A percentile compares a stretch with the other conserved stretches of the same genome.
These are phyloP conservation scores for Pythium dissotocum DNA, from an alignment of 352 stramenopile genomes.

Conservation along the genomic window DNA sequence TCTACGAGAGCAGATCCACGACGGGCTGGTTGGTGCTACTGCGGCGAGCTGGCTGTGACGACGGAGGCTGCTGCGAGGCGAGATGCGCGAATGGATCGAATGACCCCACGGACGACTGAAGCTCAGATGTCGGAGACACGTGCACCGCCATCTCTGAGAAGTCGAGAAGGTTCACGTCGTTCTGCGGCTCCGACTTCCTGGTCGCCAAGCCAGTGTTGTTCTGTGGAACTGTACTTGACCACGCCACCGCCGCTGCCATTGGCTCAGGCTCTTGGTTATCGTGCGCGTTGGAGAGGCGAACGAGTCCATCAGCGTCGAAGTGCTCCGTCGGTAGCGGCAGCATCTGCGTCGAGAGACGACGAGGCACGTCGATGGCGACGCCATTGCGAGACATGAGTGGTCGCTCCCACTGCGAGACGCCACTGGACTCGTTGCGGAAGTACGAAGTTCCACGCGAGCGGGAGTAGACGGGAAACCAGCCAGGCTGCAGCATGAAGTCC, in stretches of 20 bases:
- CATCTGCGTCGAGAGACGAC: slow-evolving; percentile 23
- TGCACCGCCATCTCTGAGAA: slow-evolving; percentile 63
- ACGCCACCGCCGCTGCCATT: not conserved
- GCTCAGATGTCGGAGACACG: slow-evolving; percentile 38
- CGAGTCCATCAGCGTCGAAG: slow-evolving; percentile 26
- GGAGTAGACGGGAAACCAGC: slow-evolving; percentile 81
- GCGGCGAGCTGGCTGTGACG: slow-evolving; percentile 25
- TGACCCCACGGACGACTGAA: slow-evolving; percentile 20
- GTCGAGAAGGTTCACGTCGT: slow-evolving; percentile 60
- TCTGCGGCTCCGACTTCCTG: not conserved
- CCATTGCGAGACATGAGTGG: slow-evolving; percentile 61
- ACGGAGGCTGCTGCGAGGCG: slow-evolving; percentile 16
- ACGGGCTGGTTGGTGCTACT: slow-evolving; percentile 22
- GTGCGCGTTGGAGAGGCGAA: slow-evolving; percentile 18
- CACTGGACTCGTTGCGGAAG: slow-evolving; percentile 67
- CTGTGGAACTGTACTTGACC: not conserved
- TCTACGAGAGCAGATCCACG: slow-evolving; percentile 55
- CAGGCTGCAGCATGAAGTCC: slow-evolving; percentile 77
- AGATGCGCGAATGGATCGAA: slow-evolving; percentile 49
- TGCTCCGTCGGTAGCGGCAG: slow-evolving; percentile 19
- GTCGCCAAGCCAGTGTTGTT: not conserved
- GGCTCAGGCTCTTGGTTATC: slow-evolving; percentile 21
- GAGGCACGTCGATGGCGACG: slow-evolving; percentile 32
- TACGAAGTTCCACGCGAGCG: slow-evolving; percentile 71
- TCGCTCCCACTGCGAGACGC: slow-evolving; percentile 75